Conservation (phyloP, 129 eudicot genomes). For the Deinandra increscens region DNA sequence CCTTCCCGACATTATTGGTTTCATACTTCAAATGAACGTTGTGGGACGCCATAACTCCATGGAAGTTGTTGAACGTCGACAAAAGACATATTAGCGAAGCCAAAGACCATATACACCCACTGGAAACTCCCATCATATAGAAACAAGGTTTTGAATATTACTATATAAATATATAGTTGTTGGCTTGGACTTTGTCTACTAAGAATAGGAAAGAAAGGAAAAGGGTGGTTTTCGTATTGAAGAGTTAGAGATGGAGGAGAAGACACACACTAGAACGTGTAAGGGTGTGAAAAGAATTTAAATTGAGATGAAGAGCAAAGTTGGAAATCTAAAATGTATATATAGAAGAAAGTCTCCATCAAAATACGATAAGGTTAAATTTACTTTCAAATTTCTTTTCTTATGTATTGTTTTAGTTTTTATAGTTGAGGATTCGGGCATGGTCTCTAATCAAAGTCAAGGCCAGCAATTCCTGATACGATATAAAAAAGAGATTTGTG, state of each 20-base stretch:
- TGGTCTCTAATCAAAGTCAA: too few relatives aligned
- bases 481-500: too few relatives aligned
- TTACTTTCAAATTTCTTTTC: not conserved
- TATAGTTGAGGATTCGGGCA: too few relatives aligned
- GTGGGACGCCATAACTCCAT: constrained; percentile 39
- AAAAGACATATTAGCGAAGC: constrained; percentile 12
- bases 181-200: not conserved
- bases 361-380: not conserved
- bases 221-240: not conserved
- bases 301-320: not conserved
- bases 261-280: not conserved
- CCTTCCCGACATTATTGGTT: constrained; percentile 14
- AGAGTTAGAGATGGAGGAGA: not conserved
- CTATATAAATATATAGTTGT: not conserved
- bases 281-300: not conserved
- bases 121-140: constrained; percentile 7
- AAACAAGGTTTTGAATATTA: constrained; percentile 16
- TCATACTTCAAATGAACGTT: constrained; percentile 24
- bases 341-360: constrained; percentile 19
- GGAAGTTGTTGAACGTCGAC: constrained; percentile 10
- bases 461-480: too few relatives aligned
- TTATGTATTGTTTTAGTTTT: not conserved
- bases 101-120: constrained; percentile 4
- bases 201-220: not conserved
- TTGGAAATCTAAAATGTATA: constrained; percentile 12